Evolutionary conservation across 2,329 filamentous ascomycete genomes (phyloP).

Genomic region (Leptographium flavum): DNA sequence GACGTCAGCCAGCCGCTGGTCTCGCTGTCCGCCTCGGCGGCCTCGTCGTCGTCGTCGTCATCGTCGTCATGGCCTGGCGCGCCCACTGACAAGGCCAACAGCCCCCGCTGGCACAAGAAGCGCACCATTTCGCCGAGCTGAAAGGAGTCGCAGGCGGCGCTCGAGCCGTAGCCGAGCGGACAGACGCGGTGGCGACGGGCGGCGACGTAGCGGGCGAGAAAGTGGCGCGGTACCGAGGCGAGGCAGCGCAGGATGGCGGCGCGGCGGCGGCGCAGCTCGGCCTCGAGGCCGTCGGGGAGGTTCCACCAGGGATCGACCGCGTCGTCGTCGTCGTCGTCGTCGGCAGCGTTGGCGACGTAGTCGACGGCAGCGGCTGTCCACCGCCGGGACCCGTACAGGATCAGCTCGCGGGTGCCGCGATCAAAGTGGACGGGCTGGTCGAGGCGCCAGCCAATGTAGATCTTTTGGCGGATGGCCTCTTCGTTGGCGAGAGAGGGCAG

Average conservation of each 20-base stretch:
- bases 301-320: slow-evolving; percentile 49
- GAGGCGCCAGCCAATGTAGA: slow-evolving; percentile 51
- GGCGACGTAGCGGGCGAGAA: slow-evolving; percentile 51
- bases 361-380: slow-evolving; percentile 30
- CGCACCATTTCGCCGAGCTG: slow-evolving; percentile 66
- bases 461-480: slow-evolving; percentile 53
- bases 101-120: slow-evolving; percentile 49
- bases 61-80: slow-evolving; percentile 18
- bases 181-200: slow-evolving; percentile 48
- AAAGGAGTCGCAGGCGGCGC: slow-evolving; percentile 58
- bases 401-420: slow-evolving; percentile 48
- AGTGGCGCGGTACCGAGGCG: slow-evolving; percentile 54
- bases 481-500: slow-evolving; percentile 27
- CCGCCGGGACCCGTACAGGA: slow-evolving; percentile 47
- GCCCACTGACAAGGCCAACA: slow-evolving; percentile 44
- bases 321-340: slow-evolving; percentile 18
- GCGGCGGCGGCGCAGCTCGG: slow-evolving; percentile 50
- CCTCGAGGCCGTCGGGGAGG: slow-evolving; percentile 52
- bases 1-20: no score
- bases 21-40: not conserved
- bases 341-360: slow-evolving; percentile 17
- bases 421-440: slow-evolving; percentile 47
- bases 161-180: slow-evolving; percentile 60
- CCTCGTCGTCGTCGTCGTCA: not conserved
- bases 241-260: slow-evolving; percentile 54